Conservation (phyloP, 2,329 filamentous ascomycete species). For the Lachnellula willkommii region DNA sequence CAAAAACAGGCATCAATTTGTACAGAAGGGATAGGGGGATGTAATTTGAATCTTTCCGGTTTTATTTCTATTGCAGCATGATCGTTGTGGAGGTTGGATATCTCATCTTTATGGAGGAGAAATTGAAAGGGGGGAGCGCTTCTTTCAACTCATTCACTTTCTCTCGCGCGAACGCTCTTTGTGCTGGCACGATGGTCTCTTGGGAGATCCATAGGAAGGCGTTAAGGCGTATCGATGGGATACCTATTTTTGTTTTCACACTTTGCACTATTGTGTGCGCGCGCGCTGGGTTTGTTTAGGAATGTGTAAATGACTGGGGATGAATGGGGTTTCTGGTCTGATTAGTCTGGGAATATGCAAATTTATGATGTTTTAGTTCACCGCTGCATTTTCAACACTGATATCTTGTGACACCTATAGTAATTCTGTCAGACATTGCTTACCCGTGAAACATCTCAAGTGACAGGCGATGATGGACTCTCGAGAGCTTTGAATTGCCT, state of each 20-base stretch:
- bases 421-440: too few species aligned
- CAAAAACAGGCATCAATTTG: not conserved
- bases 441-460: too few species aligned
- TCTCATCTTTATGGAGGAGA: conserved; percentile 1
- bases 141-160: conserved; percentile 21
- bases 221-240: conserved; percentile 26
- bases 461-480: too few species aligned
- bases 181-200: conserved; percentile 27
- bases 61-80: conserved; percentile 7
- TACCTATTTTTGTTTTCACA: conserved; percentile 18
- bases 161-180: conserved; percentile 19
- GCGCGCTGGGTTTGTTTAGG: not conserved
- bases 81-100: conserved; percentile 4
- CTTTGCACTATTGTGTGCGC: not conserved
- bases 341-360: not conserved
- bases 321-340: not conserved
- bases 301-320: not conserved
- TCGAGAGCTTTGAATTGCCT: too few species aligned
- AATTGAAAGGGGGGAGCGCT: not conserved
- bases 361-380: not conserved
- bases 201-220: conserved; percentile 23
- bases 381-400: too few species aligned
- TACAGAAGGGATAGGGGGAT: conserved; percentile 1
- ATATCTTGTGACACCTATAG: too few species aligned
- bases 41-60: not conserved